Evolutionary conservation across 805 yeast species (phyloP).

Genomic region (Jamesozyma jinghongensis): DNA sequence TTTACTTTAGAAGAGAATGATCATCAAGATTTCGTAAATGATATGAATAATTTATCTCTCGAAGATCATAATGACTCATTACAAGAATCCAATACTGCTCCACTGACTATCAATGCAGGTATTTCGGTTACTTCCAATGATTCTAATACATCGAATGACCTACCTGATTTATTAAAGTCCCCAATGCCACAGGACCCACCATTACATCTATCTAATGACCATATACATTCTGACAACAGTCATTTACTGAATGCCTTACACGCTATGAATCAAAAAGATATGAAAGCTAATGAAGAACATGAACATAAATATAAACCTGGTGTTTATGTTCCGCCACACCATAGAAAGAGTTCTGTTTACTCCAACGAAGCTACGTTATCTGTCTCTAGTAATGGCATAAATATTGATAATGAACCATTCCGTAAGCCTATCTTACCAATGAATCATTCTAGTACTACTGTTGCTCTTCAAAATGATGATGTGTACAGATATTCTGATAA

Average conservation of each 20-base stretch:
- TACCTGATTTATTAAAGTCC: conserved; percentile 28
- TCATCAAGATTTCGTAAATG: conserved; percentile 23
- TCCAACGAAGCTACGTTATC: conserved; percentile 20
- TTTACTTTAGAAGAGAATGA: conserved; percentile 30
- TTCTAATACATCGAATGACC: conserved; percentile 5
- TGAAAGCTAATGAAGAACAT: neutral
- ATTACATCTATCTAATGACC: neutral
- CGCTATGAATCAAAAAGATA: neutral
- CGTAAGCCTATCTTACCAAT: conserved; percentile 8
- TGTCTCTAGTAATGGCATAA: conserved; percentile 16
- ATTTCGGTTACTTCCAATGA: no score
- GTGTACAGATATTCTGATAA: conserved; percentile 23
- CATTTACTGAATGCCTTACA: neutral
- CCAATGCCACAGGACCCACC: conserved; percentile 10
- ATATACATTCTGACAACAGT: no score
- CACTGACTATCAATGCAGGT: no score
- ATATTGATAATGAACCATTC: neutral
- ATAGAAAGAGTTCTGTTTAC: conserved; percentile 31
- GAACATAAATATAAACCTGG: conserved; percentile 19
- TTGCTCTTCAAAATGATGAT: conserved; percentile 23
- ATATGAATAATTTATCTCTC: conserved; percentile 18
- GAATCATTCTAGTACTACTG: conserved; percentile 20
- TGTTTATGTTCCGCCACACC: conserved; percentile 46
- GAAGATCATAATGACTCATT: conserved; percentile 4
- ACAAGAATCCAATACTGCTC: no score